These are phyloP conservation scores for Penicillium sp. DNA, from an alignment of 2,329 filamentous ascomycete genomes.

Conservation along the genomic window DNA sequence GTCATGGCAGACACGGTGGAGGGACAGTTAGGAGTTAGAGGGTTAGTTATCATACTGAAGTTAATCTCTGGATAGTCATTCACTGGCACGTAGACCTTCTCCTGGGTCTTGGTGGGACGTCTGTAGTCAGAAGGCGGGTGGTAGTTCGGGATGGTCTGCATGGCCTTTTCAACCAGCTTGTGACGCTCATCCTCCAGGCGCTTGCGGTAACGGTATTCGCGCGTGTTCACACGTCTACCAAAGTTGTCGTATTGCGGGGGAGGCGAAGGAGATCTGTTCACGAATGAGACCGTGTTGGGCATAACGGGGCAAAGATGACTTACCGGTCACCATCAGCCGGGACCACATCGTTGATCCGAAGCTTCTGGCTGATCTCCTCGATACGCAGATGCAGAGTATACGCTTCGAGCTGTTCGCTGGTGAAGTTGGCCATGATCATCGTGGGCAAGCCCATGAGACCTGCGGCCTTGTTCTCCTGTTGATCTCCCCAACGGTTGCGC, in stretches of 20 bases:
- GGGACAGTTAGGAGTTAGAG: conserved; percentile 70
- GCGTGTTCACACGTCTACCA: conserved; percentile 96
- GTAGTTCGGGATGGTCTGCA: conserved; percentile 99
- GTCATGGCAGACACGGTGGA: conserved; percentile 38
- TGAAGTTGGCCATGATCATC: conserved; percentile 96
- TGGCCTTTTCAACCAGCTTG: conserved; percentile 96
- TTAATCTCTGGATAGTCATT: conserved; percentile 99
- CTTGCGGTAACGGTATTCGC: conserved; percentile 98
- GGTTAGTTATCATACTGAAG: conserved; percentile 99
- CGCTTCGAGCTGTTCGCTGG: conserved; percentile 93
- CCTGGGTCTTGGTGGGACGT: conserved; percentile 98
- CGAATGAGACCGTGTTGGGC: conserved; percentile 11
- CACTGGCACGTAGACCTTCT: conserved; percentile 99
- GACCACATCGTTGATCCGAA: conserved; percentile 97
- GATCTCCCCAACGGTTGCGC: conserved; percentile 97
- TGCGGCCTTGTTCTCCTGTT: conserved; percentile 95
- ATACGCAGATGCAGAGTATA: conserved; percentile 95
- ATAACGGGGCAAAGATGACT: conserved; percentile 4
- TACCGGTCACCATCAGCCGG: conserved; percentile 94
- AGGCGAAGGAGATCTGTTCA: conserved; percentile 79
- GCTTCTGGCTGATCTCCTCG: conserved; percentile 98
- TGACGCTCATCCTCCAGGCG: conserved; percentile 96
- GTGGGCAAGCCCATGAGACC: conserved; percentile 96
- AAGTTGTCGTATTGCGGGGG: conserved; percentile 98
- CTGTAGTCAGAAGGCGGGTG: conserved; percentile 97